Percentiles rank a stretch among this genome's conserved stretches.
phyloP scores from a whole-genome alignment of 2,329 filamentous ascomycete species.

The Alternaria gansuensis region DNA sequence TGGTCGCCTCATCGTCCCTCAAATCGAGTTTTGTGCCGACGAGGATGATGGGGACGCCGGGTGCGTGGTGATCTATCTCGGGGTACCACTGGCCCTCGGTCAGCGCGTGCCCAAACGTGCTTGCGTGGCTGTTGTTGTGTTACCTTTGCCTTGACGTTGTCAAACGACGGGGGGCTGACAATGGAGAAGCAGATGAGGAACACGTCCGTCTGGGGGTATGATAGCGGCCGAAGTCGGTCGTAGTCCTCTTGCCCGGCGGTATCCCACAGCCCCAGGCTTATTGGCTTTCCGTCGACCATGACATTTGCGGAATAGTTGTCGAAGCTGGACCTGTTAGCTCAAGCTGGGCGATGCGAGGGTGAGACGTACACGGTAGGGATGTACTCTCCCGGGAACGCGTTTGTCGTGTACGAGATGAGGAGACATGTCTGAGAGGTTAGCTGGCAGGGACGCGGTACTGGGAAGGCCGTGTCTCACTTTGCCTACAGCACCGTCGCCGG shows the following conservation, averaged over 20 bases:
- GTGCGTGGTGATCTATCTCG: slow-evolving; percentile 96
- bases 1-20: slow-evolving; percentile 83
- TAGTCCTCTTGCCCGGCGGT: slow-evolving; percentile 99
- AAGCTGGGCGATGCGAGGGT: slow-evolving; percentile 16
- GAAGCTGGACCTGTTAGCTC: slow-evolving; percentile 68
- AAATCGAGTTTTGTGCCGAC: slow-evolving; percentile 97
- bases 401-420: slow-evolving; percentile 98
- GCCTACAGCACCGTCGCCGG: slow-evolving; percentile 98
- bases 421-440: slow-evolving; percentile 81
- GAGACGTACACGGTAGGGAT: slow-evolving; percentile 89
- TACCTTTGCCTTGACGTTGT: slow-evolving; percentile 99
- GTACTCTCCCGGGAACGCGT: slow-evolving; percentile 99
- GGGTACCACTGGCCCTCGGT: slow-evolving; percentile 79
- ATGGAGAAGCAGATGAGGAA: slow-evolving; percentile 99
- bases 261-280: slow-evolving; percentile 97
- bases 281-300: slow-evolving; percentile 98
- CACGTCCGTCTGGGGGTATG: slow-evolving; percentile 97
- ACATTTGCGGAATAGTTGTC: slow-evolving; percentile 99
- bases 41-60: slow-evolving; percentile 93
- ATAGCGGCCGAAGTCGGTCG: slow-evolving; percentile 90
- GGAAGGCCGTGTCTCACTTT: slow-evolving; percentile 71
- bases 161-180: slow-evolving; percentile 95
- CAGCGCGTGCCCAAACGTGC: slow-evolving; percentile 21
- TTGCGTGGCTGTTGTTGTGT: slow-evolving; percentile 47
- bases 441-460: slow-evolving; percentile 21